Evolutionary conservation across 2,329 filamentous ascomycete species (phyloP).

Genomic region (Septoria linicola): DNA sequence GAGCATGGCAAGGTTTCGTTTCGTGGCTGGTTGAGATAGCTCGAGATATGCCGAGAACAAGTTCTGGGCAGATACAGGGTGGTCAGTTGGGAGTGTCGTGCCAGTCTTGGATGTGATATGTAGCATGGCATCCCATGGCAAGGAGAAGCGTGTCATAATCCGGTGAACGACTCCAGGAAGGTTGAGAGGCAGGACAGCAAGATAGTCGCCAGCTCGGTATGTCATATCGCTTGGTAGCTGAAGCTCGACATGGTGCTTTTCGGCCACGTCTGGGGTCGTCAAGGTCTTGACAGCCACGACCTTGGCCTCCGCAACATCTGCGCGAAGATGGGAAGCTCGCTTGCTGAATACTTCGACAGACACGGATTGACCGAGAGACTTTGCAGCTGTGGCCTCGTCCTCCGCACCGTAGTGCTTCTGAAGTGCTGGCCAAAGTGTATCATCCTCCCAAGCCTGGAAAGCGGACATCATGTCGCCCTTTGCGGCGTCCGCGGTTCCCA

Average conservation of each 20-base stretch:
- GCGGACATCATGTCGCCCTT: conserved; percentile 66
- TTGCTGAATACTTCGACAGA: conserved; percentile 55
- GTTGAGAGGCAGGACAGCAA: conserved; percentile 65
- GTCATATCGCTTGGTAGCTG: conserved; percentile 50
- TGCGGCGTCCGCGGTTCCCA: conserved; percentile 61
- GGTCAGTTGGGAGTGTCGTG: conserved; percentile 64
- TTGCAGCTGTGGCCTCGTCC: conserved; percentile 12
- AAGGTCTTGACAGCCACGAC: conserved; percentile 57
- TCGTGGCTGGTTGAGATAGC: conserved; percentile 69
- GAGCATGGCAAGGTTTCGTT: conserved; percentile 56
- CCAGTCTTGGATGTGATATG: conserved; percentile 53
- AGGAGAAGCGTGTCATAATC: conserved; percentile 62
- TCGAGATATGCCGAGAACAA: conserved; percentile 71
- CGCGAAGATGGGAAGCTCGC: conserved; percentile 59
- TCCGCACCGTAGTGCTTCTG: conserved; percentile 40
- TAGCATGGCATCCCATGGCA: conserved; percentile 64
- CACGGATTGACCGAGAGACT: conserved; percentile 40
- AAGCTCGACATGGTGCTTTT: conserved; percentile 57
- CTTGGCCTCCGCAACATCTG: conserved; percentile 62
- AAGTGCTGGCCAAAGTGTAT: conserved; percentile 54
- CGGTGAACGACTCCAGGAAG: conserved; percentile 60
- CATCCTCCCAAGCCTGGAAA: conserved; percentile 68
- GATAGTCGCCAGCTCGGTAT: conserved; percentile 74
- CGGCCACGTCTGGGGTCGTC: conserved; percentile 51
- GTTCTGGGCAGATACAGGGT: conserved; percentile 60